Evolutionary conservation across 129 eudicot genomes (phyloP).

Genomic region (Tagetes erecta): DNA sequence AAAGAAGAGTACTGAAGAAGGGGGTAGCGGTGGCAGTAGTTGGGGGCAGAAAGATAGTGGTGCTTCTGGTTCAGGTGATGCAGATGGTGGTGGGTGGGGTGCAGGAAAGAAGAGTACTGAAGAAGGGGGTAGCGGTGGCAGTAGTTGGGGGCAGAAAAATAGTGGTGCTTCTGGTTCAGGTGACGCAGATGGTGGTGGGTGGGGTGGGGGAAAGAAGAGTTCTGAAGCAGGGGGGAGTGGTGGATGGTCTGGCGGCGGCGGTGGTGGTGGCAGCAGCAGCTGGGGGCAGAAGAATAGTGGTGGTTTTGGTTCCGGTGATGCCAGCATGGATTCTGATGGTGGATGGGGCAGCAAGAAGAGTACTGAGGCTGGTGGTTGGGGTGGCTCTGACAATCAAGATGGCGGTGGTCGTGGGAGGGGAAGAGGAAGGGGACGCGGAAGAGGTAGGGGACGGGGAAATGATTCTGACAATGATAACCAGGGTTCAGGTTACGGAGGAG

Average conservation of each 20-base stretch:
- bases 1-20: slow-evolving; percentile 39
- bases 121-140: slow-evolving; percentile 26
- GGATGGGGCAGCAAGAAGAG: slow-evolving; percentile 10
- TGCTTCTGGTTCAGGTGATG: background rate
- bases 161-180: background rate
- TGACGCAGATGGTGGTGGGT: slow-evolving; percentile 27
- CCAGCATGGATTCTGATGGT: slow-evolving; percentile 8
- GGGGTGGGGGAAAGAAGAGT: slow-evolving; percentile 45
- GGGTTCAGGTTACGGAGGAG: slow-evolving; percentile 51
- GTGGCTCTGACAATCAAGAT: slow-evolving; percentile 57
- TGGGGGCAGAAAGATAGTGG: slow-evolving; percentile 19
- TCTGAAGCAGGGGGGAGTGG: slow-evolving; percentile 27
- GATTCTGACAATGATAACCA: slow-evolving; percentile 33
- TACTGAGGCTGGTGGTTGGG: slow-evolving; percentile 40
- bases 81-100: slow-evolving; percentile 37
- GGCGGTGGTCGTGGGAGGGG: slow-evolving; percentile 48
- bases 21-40: slow-evolving; percentile 16
- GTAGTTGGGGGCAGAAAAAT: slow-evolving; percentile 18
- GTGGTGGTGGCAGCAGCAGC: slow-evolving; percentile 29
- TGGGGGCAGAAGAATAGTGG: slow-evolving; percentile 26
- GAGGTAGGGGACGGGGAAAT: slow-evolving; percentile 53
- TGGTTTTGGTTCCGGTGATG: slow-evolving; percentile 30
- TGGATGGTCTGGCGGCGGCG: background rate
- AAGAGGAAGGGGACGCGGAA: slow-evolving; percentile 50
- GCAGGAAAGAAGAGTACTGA: slow-evolving; percentile 38